Conservation (phyloP, 805 yeast species). For the Pichia ethanolica region DNA sequence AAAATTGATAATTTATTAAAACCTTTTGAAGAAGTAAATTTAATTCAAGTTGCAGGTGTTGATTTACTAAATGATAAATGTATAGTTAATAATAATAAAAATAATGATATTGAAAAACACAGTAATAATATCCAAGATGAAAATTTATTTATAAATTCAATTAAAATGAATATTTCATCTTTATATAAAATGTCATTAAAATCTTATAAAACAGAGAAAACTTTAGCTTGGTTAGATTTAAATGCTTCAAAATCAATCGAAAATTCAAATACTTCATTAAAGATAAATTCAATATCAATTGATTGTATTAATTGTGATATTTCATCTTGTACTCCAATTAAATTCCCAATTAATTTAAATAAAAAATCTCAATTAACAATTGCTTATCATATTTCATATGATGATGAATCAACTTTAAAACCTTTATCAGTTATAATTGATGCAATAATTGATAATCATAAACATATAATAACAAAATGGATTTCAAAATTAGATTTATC, state of each 20-base stretch:
- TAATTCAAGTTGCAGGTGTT: constrained; percentile 12
- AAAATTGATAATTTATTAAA: constrained; percentile 5
- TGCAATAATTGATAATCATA: constrained; percentile 15
- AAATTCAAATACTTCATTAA: constrained; percentile 7
- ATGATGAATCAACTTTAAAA: constrained; percentile 21
- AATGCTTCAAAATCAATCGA: constrained; percentile 14
- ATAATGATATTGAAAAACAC: background rate
- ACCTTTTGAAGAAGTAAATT: constrained; percentile 8
- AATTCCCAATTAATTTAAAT: constrained; percentile 26
- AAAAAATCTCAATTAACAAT: constrained; percentile 16
- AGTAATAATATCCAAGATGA: background rate
- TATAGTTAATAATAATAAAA: background rate
- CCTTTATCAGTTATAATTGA: constrained; percentile 20
- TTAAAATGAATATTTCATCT: constrained; percentile 13
- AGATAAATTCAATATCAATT: constrained; percentile 14
- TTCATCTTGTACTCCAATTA: constrained; percentile 14
- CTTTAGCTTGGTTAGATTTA: constrained; percentile 22
- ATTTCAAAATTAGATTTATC: constrained; percentile 29
- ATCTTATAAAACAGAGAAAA: constrained; percentile 21
- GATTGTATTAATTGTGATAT: constrained; percentile 21
- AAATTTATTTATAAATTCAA: constrained; percentile 5
- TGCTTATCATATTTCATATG: constrained; percentile 22
- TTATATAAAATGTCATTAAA: constrained; percentile 24
- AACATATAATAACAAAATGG: constrained; percentile 29
- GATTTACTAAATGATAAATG: constrained; percentile 6